Base-by-base conservation (phyloP, 768 basidiomycete genomes). In the Lentinula lateritia region DNA sequence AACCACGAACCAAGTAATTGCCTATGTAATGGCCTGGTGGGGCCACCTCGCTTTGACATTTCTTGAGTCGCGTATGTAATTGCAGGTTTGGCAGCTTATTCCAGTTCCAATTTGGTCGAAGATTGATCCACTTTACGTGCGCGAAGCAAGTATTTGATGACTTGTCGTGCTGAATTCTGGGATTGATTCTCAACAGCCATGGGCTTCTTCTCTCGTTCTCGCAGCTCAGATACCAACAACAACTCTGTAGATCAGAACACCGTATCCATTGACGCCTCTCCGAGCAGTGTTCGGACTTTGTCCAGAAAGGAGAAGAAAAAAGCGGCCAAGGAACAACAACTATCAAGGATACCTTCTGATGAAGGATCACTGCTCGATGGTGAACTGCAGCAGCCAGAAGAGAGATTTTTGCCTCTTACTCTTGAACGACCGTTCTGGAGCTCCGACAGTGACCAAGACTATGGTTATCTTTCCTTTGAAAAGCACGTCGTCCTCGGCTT, bases 401-500 rank as follows among this genome's bases (percentile, higher is more conserved):
- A 46, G 16, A 35, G 34, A 15, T 59, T 59, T 50, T 16, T 59
- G 18, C 58, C 58, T 43, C 58, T 59, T 39, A 50, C 45, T 5
- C 58, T 59, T 34, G 58, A 59, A 50, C 43, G 45, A 45, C 58
- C 58, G 18, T 18, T 38, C 15, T 38, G 41, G 32, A 23, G 38
- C 15, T 12, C 35, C 2, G 43, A 36, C 35, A 36, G 13, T 20
- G 46, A 46, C 8, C 18, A 46, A 38, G 59, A 60, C 36, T 93
- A 92, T 68, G 89, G 90, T 53, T 91, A 91, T 67, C 80, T 93
- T 45, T 86, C 85, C 4, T 86, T 85, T 72, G 81, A 86, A 60
- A 79, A 86, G 36, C 86, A 92, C 68, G 86, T 92, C 63, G 79
- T 91, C 15, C 81, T 93, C 0, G 88, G 88, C n/a, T 80, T 91